Evolutionary conservation across 1,139 yeast species (phyloP), one percentile per base, ranked within the genome.

Genomic region (Yamadazyma buinensis): DNA sequence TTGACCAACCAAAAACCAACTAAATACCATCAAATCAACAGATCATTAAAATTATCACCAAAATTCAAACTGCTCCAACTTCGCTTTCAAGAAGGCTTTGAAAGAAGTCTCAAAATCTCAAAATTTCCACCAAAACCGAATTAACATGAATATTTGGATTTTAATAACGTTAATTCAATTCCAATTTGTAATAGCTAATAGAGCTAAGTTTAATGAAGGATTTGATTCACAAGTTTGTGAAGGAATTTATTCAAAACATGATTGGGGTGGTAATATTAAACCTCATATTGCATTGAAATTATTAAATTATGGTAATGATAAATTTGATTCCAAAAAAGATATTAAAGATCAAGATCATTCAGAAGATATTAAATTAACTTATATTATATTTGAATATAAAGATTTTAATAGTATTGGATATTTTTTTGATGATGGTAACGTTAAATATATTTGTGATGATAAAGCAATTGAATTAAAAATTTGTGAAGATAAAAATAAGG

Each of bases 211-310:
- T 43, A 72, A 74, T 34, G 59, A 71, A 12, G 55, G 57, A 7
- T 49, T 58, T 25, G 49, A 57, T 32, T 68, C 82, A 15, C 94
- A 85, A 52, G 77, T 77, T 20, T 92, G 98, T 58, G 74, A 90
- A 9, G 98, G 98, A 26, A 80, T 92, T 76, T 92, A 90, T 60
- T 75, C 92, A 35, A 83, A 81, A 49, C 71, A 77, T 32, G 95
- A 90, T 54, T 86, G 95, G 92, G 84, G 87, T 32, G 97, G 97
- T 28, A 69, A 75, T 25, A 57, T 61, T 10, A 75, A 71, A 38
- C 90, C 94, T 8, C 79, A 72, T 46, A 80, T 84, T 37, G 67
- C 70, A 8, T 63, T 83, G 34, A 64, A 67, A 29, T 57, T 84
- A 38, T 39, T 41, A 26, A 45, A 49, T 25, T 67, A 49, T 38